A percentile compares a stretch with the other conserved stretches of the same genome.
These are phyloP conservation scores for Solanum lignicaule DNA, from an alignment of 257 asterid species.

Conservation along the genomic window DNA sequence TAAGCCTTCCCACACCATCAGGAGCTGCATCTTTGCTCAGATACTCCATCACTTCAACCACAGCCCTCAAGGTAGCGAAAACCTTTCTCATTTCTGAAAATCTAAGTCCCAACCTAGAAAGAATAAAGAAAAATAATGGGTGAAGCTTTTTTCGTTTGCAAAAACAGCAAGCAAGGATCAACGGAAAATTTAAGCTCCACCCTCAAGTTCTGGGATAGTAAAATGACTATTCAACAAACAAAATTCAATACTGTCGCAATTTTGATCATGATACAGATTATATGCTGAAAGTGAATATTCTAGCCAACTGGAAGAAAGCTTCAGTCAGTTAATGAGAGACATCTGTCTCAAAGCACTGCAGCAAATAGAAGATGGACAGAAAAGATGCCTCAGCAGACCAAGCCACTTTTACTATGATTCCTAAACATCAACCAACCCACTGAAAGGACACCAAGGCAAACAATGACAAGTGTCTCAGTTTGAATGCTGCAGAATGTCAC, in stretches of 20 bases:
- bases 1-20: constrained; percentile 65
- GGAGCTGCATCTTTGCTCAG: constrained; percentile 74
- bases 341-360: not conserved
- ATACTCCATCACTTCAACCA: constrained; percentile 91
- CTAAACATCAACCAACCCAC: not conserved
- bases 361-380: not conserved
- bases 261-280: not conserved
- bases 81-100: constrained; percentile 68
- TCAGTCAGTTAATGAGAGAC: not conserved
- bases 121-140: constrained; percentile 6
- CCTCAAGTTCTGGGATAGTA: not conserved
- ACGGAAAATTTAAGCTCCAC: not conserved
- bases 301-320: not conserved
- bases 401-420: not conserved
- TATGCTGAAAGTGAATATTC: not conserved
- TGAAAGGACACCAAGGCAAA: not conserved
- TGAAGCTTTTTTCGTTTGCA: not conserved
- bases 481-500: not conserved
- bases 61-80: constrained; percentile 78
- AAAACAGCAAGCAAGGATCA: not conserved
- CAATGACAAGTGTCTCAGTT: not conserved
- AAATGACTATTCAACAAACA: not conserved
- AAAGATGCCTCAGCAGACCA: not conserved
- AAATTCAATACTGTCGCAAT: not conserved
- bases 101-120: constrained; percentile 46